Evolutionary conservation across 805 yeast genomes (phyloP).

Genomic region (Zygosaccharomyces bisporus): DNA sequence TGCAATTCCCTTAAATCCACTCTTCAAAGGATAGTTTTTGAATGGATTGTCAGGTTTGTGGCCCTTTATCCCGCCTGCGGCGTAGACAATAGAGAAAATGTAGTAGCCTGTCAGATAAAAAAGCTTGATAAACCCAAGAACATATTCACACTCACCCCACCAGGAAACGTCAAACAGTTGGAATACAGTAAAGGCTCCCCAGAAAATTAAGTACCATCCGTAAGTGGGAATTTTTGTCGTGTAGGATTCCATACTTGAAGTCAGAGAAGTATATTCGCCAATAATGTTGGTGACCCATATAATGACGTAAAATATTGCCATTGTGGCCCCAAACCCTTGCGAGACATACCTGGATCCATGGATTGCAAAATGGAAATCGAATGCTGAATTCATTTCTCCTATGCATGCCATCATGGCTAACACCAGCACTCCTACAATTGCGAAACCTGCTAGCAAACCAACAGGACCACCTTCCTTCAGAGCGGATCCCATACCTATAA

Average conservation of each 20-base stretch:
- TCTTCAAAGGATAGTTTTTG: conserved; percentile 36
- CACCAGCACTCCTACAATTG: conserved; percentile 50
- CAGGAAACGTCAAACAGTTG: conserved; percentile 50
- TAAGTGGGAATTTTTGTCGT: conserved; percentile 51
- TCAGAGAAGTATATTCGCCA: conserved; percentile 52
- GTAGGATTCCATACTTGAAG: conserved; percentile 48
- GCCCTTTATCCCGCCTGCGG: conserved; percentile 41
- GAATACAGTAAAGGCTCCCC: conserved; percentile 48
- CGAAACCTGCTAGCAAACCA: conserved; percentile 49
- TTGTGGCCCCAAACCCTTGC: conserved; percentile 54
- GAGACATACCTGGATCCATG: conserved; percentile 50
- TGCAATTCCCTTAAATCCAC: conserved; percentile 54
- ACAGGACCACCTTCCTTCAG: conserved; percentile 51
- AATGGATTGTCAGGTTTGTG: conserved; percentile 38
- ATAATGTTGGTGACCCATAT: conserved; percentile 55
- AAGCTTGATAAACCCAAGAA: conserved; percentile 46
- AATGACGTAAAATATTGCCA: conserved; percentile 51
- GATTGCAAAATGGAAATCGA: conserved; percentile 40
- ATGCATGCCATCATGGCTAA: conserved; percentile 52
- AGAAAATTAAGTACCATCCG: conserved; percentile 53
- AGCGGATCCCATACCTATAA: conserved; percentile 53
- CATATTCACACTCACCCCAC: conserved; percentile 56
- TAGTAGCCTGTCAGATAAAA: conserved; percentile 47
- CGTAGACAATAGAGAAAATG: conserved; percentile 45
- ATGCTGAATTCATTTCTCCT: conserved; percentile 53